Percentiles rank a stretch among this genome's conserved stretches.
phyloP scores from a whole-genome alignment of 2,329 filamentous ascomycete species.

The Pseudogymnoascus sp. region DNA sequence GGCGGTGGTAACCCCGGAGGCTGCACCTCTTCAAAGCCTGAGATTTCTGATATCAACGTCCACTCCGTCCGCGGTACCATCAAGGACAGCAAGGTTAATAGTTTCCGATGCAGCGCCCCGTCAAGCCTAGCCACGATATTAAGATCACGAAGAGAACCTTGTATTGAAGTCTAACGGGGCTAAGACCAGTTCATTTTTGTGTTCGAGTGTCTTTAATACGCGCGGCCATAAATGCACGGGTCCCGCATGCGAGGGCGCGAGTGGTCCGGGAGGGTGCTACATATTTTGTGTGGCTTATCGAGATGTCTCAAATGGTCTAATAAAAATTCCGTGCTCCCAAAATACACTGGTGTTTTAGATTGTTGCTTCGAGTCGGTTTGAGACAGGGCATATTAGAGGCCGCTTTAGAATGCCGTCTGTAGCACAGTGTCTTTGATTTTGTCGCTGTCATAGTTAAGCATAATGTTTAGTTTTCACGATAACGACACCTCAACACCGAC shows the following conservation, averaged over 20 bases:
- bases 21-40: conserved; percentile 31
- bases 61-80: background rate
- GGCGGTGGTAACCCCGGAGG: conserved; percentile 24
- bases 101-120: background rate
- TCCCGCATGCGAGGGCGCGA: background rate
- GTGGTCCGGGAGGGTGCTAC: background rate
- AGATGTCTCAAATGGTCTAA: background rate
- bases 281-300: background rate
- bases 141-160: background rate
- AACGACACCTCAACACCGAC: background rate
- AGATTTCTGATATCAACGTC: conserved; percentile 21
- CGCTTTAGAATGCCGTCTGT: background rate
- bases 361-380: background rate
- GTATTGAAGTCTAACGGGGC: background rate
- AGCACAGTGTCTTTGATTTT: background rate
- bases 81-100: background rate
- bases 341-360: background rate
- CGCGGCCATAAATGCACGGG: background rate
- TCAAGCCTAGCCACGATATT: background rate
- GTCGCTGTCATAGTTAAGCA: background rate
- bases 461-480: background rate
- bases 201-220: background rate
- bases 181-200: background rate
- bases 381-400: background rate
- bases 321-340: background rate